Conservation (phyloP, 2,329 filamentous ascomycete genomes). For the Triangularia verruculosa region DNA sequence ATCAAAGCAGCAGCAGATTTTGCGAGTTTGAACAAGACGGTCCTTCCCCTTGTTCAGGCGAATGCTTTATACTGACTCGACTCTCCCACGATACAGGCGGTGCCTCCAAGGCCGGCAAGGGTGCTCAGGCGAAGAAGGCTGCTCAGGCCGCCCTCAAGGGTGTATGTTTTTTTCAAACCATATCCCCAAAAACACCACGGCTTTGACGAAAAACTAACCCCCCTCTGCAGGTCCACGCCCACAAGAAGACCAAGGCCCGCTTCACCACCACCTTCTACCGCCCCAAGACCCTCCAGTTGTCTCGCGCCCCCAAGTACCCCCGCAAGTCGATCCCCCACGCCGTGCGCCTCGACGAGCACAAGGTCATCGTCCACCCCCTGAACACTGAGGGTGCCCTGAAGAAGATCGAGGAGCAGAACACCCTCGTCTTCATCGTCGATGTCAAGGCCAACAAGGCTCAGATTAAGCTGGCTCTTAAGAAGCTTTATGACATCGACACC, state of each 20-base stretch:
- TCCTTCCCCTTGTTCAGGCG: constrained; percentile 47
- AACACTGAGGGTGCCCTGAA: constrained; percentile 99
- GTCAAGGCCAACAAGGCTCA: constrained; percentile 99
- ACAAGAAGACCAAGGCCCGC: constrained; percentile 93
- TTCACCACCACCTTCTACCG: constrained; percentile 93
- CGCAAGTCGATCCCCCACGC: constrained; percentile 90
- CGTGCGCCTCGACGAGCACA: constrained; percentile 93
- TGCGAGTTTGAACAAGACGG: constrained; percentile 59
- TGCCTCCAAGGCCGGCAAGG: constrained; percentile 54
- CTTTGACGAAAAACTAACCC: constrained; percentile 25
- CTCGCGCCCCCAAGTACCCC: constrained; percentile 90
- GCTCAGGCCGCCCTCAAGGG: constrained; percentile 95
- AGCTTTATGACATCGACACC: constrained; percentile 96
- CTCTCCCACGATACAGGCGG: constrained; percentile 52
- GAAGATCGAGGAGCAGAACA: constrained; percentile 99
- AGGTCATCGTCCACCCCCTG: constrained; percentile 95
- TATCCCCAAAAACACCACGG: neutral
- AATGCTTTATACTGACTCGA: constrained; percentile 61
- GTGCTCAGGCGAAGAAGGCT: constrained; percentile 82
- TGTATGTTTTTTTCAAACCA: constrained; percentile 58
- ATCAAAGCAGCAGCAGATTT: constrained; percentile 71
- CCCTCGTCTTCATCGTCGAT: constrained; percentile 95
- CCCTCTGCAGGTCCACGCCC: constrained; percentile 47
- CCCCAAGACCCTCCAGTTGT: constrained; percentile 92
- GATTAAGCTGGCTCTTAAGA: constrained; percentile 98